Conservation (phyloP, 1,284 basidiomycete genomes). For the Cutaneotrichosporon cutaneum region DNA sequence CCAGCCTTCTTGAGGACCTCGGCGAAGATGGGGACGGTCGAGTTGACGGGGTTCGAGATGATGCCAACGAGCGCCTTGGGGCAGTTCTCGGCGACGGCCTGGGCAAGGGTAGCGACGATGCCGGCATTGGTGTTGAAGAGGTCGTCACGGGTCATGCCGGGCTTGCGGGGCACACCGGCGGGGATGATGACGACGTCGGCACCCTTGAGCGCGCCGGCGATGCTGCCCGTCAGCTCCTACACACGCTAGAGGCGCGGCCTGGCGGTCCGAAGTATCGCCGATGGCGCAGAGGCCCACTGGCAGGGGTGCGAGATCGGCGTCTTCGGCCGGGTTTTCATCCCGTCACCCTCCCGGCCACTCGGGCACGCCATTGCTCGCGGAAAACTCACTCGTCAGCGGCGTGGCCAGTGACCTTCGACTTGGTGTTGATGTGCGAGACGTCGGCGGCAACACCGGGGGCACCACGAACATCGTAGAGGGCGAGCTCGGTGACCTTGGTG, state of each 20-base stretch:
- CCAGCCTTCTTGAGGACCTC: constrained; percentile 92
- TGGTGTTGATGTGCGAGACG: constrained; percentile 76
- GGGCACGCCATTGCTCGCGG: not conserved
- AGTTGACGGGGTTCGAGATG: constrained; percentile 96
- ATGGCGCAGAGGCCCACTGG: not conserved
- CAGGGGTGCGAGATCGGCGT: constrained; percentile 1
- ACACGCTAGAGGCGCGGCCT: not conserved
- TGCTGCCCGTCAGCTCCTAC: constrained; percentile 54
- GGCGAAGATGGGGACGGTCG: constrained; percentile 94
- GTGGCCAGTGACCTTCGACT: constrained; percentile 63
- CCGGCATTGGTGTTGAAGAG: constrained; percentile 77
- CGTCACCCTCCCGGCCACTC: not conserved
- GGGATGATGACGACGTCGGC: constrained; percentile 93
- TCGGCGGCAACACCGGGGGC: constrained; percentile 95
- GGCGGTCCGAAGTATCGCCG: constrained; percentile 1
- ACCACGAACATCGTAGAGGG: constrained; percentile 94
- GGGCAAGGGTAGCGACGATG: constrained; percentile 90
- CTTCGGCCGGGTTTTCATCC: constrained; percentile 5
- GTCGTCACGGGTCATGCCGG: constrained; percentile 63
- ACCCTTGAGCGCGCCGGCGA: constrained; percentile 77
- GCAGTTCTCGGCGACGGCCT: constrained; percentile 75
- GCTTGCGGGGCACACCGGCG: constrained; percentile 95
- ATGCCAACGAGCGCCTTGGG: constrained; percentile 94
- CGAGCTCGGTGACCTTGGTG: constrained; percentile 76
- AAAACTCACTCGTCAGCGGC: constrained; percentile 51